Conservation (phyloP, 2,329 filamentous ascomycete species). For the Clarireedia monteithiana region DNA sequence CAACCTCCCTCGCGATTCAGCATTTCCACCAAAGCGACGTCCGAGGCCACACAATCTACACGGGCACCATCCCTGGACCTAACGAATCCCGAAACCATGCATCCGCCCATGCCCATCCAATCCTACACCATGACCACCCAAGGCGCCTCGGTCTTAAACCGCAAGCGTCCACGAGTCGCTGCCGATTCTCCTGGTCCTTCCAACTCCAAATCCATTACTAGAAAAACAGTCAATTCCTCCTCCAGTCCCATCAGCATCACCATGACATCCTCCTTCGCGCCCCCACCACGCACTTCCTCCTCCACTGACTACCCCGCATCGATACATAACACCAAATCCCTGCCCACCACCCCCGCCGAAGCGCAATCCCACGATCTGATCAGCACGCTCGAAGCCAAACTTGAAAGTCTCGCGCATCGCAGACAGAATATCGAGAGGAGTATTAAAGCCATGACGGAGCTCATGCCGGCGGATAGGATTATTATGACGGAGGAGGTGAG, state of each 20-base stretch:
- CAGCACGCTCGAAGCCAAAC: conserved; percentile 55
- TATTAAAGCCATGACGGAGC: conserved; percentile 69
- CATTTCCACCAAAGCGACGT: conserved; percentile 27
- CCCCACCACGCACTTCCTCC: not conserved
- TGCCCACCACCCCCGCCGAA: conserved; percentile 54
- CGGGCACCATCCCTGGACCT: conserved; percentile 18
- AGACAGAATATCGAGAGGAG: conserved; percentile 64
- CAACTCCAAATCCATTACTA: conserved; percentile 12
- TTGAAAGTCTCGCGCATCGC: conserved; percentile 57
- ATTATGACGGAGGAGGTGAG: conserved; percentile 58
- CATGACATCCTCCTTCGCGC: conserved; percentile 16
- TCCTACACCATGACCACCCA: conserved; percentile 3
- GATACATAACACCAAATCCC: conserved; percentile 45
- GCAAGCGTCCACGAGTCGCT: conserved; percentile 22
- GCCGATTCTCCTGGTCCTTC: not conserved
- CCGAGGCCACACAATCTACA: conserved; percentile 22
- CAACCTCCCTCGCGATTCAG: conserved; percentile 29
- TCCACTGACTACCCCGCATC: conserved; percentile 12
- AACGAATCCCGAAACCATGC: not conserved
- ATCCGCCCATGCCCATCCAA: conserved; percentile 9
- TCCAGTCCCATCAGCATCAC: conserved; percentile 24
- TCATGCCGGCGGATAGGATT: conserved; percentile 65
- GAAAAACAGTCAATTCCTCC: conserved; percentile 23
- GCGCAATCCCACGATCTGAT: conserved; percentile 55
- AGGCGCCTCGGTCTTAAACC: conserved; percentile 22